Evolutionary conservation across 108 stramenopile species (phyloP), one percentile per base, ranked within the genome.

Genomic region (Schizochytrium sp.): DNA sequence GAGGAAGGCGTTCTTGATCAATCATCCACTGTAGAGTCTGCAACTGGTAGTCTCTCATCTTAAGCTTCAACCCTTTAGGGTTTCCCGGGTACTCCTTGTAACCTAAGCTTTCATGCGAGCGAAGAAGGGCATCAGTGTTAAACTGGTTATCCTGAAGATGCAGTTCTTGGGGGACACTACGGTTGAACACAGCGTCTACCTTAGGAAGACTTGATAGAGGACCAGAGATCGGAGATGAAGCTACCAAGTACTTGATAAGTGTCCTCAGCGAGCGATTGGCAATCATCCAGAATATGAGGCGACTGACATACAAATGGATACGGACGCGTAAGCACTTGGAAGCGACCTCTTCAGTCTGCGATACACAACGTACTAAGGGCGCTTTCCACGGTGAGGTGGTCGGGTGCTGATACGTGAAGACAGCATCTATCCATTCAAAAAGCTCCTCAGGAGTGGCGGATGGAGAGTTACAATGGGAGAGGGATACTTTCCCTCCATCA

Each of bases 1-100:
- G 91, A 12, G 61, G 61, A 88, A 92, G 89, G 72, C 72, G 56
- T 61, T 95, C 95, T 93, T 92, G 93, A 69, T 95, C 92, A 46
- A 91, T 88, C 96, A 96, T 96, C 95, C 95, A 96, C 72, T 92
- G 95, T 38, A 95, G 42, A 53, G 92, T 95, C 72, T 94, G 93
- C 15, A 90, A 87, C 89, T 96, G 96, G 91, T 95, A 96, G 15
- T 92, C 88, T 89, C 95, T 88, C 61, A 96, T 89, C 19, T 91
- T 61, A 10, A 95, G 91, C 56, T 56, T 64, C 1, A 95, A 89
- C 5, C 83, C 92, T 15, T 56, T 60, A 3, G 89, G 91, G 57
- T 92, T 58, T 4, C 72, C 50, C 15, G 41, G 45, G 2, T 28
- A n/a, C 60, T 57, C 57, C 1, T 45, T 91, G 89, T 92, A 93